Conservation (phyloP, 2,329 filamentous ascomycete species). For the Aspergillus sojae region DNA sequence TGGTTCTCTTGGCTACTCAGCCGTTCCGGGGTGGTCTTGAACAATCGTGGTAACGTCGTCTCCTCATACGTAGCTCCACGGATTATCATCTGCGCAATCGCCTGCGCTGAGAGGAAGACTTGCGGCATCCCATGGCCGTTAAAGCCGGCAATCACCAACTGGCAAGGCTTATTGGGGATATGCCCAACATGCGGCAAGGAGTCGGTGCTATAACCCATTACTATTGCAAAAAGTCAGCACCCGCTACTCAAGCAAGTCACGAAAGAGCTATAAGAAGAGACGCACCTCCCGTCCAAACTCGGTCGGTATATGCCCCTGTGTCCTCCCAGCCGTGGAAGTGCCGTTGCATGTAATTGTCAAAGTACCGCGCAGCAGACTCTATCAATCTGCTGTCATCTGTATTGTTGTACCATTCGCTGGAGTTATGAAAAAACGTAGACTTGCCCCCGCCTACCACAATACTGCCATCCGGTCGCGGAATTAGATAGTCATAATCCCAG, state of each 20-base stretch:
- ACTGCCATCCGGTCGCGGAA: slow-evolving; percentile 56
- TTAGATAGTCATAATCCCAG: slow-evolving; percentile 68
- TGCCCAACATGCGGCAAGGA: slow-evolving; percentile 57
- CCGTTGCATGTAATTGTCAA: slow-evolving; percentile 43
- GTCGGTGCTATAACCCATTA: slow-evolving; percentile 57
- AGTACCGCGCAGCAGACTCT: slow-evolving; percentile 43
- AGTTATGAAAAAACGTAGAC: slow-evolving; percentile 41
- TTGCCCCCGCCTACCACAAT: slow-evolving; percentile 67
- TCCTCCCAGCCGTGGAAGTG: slow-evolving; percentile 41
- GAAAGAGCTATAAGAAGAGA: slow-evolving; percentile 4
- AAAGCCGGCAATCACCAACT: slow-evolving; percentile 63
- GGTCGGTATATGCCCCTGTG: slow-evolving; percentile 32
- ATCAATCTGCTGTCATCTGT: slow-evolving; percentile 54
- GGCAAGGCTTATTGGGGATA: slow-evolving; percentile 45
- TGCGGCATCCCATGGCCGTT: slow-evolving; percentile 70
- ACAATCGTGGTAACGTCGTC: slow-evolving; percentile 35
- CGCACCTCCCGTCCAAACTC: slow-evolving; percentile 41
- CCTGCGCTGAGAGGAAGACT: slow-evolving; percentile 62
- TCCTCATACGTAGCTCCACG: slow-evolving; percentile 26
- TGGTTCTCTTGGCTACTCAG: slow-evolving; percentile 25
- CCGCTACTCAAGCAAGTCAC: not conserved
- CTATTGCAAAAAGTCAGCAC: slow-evolving; percentile 24
- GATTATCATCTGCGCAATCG: slow-evolving; percentile 58
- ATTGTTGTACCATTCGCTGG: slow-evolving; percentile 50
- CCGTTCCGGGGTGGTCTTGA: slow-evolving; percentile 31